These are phyloP conservation scores for Cordyceps fumosorosea DNA, from an alignment of 2,329 filamentous ascomycete genomes.

Conservation along the genomic window DNA sequence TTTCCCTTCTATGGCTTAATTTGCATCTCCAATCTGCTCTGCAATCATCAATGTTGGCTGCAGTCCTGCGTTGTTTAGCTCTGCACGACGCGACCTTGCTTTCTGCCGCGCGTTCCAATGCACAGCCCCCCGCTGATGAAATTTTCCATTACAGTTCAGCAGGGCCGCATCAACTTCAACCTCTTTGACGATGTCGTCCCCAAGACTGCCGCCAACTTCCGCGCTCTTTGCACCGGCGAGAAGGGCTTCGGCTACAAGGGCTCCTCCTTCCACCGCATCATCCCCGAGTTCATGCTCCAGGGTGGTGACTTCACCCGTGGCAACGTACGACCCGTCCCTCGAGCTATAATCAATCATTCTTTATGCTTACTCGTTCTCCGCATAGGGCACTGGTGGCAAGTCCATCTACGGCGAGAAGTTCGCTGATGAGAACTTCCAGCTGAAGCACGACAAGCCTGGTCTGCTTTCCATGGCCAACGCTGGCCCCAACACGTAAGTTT, in stretches of 20 bases:
- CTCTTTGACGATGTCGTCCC: slow-evolving; percentile 83
- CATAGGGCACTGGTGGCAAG: slow-evolving; percentile 79
- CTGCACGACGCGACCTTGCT: background rate
- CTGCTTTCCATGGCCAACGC: slow-evolving; percentile 94
- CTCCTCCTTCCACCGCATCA: slow-evolving; percentile 88
- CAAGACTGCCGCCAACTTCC: slow-evolving; percentile 83
- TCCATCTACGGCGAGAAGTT: slow-evolving; percentile 97
- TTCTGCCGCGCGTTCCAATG: background rate
- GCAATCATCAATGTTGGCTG: background rate
- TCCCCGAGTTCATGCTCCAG: slow-evolving; percentile 91
- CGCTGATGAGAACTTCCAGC: slow-evolving; percentile 81
- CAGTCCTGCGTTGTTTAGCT: background rate
- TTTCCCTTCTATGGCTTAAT: slow-evolving; percentile 7
- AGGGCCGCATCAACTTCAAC: slow-evolving; percentile 78
- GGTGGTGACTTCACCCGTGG: slow-evolving; percentile 91
- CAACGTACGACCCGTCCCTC: slow-evolving; percentile 57
- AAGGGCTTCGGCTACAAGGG: slow-evolving; percentile 78
- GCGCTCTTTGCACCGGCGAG: slow-evolving; percentile 71
- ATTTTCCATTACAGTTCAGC: slow-evolving; percentile 49
- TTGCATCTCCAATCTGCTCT: background rate
- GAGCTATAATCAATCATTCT: background rate
- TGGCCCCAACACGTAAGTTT: slow-evolving; percentile 77
- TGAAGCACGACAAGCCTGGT: slow-evolving; percentile 67
- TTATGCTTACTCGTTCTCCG: slow-evolving; percentile 16
- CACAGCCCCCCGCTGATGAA: slow-evolving; percentile 7